phyloP scores from a whole-genome alignment of 2,329 filamentous ascomycete species.

The Neurospora crassa region DNA sequence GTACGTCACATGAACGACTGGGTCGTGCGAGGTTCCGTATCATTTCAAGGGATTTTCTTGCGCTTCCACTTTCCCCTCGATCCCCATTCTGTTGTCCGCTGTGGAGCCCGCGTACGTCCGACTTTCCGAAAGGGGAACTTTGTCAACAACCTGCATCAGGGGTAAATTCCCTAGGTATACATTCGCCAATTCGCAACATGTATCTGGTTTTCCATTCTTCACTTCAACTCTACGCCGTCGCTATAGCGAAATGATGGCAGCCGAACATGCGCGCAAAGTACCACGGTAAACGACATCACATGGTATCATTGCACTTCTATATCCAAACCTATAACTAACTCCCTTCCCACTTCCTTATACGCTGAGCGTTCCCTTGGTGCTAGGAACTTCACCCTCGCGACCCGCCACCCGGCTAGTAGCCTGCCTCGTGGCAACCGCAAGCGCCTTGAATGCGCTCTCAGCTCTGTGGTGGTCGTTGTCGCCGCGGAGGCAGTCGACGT shows the following conservation, averaged over 20 bases:
- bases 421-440: slow-evolving; percentile 74
- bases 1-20: neutral
- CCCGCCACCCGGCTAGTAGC: slow-evolving; percentile 68
- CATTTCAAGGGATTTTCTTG: neutral
- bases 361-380: slow-evolving; percentile 86
- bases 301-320: slow-evolving; percentile 2
- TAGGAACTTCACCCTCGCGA: slow-evolving; percentile 85
- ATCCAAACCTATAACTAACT: neutral
- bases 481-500: slow-evolving; percentile 85
- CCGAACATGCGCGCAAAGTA: neutral
- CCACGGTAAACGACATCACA: neutral
- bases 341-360: slow-evolving; percentile 28
- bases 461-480: slow-evolving; percentile 94
- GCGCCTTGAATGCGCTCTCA: slow-evolving; percentile 93
- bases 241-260: neutral
- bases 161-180: neutral
- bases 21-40: neutral
- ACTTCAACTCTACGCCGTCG: neutral
- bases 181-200: neutral
- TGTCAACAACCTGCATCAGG: neutral
- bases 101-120: neutral
- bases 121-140: neutral
- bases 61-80: neutral
- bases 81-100: neutral
- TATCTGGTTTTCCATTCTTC: neutral